These are phyloP conservation scores for Sugiyamaella paludigena DNA, from an alignment of 1,139 yeast genomes.

Conservation along the genomic window DNA sequence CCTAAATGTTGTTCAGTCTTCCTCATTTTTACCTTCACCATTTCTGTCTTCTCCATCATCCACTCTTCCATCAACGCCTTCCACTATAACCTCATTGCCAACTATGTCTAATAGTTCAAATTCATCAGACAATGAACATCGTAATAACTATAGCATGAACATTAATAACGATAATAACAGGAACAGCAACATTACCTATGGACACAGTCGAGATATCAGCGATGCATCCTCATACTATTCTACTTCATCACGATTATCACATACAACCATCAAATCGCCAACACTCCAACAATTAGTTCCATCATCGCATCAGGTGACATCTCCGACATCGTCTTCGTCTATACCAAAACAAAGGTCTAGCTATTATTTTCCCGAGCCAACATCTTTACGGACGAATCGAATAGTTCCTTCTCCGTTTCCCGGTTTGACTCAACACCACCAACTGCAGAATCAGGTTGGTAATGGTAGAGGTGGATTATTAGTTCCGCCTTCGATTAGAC, in stretches of 20 bases:
- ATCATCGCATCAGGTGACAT: background rate
- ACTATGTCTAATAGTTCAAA: background rate
- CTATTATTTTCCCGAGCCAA: conserved; percentile 11
- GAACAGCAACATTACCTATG: background rate
- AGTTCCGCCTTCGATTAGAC: conserved; percentile 3
- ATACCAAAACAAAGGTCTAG: conserved; percentile 6
- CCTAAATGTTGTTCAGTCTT: too few relatives aligned
- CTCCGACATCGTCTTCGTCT: background rate
- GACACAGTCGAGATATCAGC: background rate
- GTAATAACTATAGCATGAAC: background rate
- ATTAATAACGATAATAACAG: too few relatives aligned
- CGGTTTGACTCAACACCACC: background rate
- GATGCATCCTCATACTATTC: conserved; percentile 15
- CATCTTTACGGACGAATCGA: background rate
- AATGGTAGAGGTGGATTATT: conserved; percentile 1
- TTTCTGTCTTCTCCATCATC: background rate
- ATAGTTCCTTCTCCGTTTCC: conserved; percentile 1
- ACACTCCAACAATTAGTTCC: conserved; percentile 8
- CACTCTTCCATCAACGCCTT: background rate
- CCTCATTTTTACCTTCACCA: background rate
- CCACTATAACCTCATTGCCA: background rate
- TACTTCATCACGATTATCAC: conserved; percentile 11
- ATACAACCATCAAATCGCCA: conserved; percentile 5
- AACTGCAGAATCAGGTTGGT: background rate
- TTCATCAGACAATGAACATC: too few relatives aligned